These are phyloP conservation scores for Leishmania martiniquensis DNA, from an alignment of 208 protist species.

Conservation along the genomic window DNA sequence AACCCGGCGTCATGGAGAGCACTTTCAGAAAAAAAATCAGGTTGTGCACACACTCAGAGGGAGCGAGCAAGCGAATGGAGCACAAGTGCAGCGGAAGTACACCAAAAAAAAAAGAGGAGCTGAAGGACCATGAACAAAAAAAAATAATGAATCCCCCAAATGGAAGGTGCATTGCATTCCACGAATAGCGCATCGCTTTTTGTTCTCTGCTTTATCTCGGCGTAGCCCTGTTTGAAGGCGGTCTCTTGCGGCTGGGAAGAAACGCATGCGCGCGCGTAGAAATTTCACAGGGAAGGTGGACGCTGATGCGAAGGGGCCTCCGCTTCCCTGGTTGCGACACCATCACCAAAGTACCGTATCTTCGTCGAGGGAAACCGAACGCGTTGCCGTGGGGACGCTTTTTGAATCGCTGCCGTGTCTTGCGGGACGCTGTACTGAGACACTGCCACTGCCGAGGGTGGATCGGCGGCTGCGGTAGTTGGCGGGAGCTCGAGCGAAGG, in stretches of 20 bases:
- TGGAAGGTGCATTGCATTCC: not conserved
- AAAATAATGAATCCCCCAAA: not conserved
- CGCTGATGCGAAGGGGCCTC: not conserved
- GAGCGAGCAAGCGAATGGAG: not conserved
- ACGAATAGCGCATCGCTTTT: not conserved
- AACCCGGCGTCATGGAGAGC: not conserved
- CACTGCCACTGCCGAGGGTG: not conserved
- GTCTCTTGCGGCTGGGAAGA: not conserved
- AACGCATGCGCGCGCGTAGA: not conserved
- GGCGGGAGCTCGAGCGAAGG: not conserved
- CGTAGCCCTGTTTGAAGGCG: not conserved
- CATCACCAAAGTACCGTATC: constrained; percentile 18
- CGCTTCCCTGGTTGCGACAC: not conserved
- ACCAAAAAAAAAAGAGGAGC: not conserved
- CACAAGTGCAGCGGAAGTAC: not conserved
- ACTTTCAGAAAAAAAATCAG: not conserved
- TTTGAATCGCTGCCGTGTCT: not conserved
- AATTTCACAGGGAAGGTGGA: not conserved
- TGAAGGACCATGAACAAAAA: not conserved
- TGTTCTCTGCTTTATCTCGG: not conserved
- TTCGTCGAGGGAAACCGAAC: constrained; percentile 30
- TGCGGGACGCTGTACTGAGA: constrained; percentile 3
- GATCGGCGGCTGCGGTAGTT: not conserved
- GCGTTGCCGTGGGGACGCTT: constrained; percentile 2
- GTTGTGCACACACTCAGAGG: not conserved